These are phyloP conservation scores for Cordyceps farinosa DNA, from an alignment of 2,329 filamentous ascomycete species.

Conservation along the genomic window DNA sequence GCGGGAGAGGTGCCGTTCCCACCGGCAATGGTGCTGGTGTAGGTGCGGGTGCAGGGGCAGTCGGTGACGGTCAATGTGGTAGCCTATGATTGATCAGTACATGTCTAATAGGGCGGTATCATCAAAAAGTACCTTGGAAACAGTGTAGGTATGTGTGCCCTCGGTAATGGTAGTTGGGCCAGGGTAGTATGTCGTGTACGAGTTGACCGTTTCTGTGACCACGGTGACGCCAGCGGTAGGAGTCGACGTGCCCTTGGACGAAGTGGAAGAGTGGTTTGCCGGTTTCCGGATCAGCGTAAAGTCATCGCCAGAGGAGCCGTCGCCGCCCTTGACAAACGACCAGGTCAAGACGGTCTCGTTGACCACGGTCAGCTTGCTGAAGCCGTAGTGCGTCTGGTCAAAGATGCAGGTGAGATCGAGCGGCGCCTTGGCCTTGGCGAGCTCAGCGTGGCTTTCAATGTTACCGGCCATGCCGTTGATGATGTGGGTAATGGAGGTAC, in stretches of 20 bases:
- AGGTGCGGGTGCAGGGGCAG: conserved; percentile 58
- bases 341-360: conserved; percentile 40
- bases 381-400: conserved; percentile 45
- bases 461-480: conserved; percentile 53
- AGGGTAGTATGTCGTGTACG: conserved; percentile 64
- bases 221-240: conserved; percentile 34
- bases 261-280: neutral
- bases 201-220: conserved; percentile 58
- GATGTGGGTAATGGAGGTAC: conserved; percentile 46
- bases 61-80: conserved; percentile 61
- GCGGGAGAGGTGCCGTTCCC: neutral
- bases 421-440: conserved; percentile 30
- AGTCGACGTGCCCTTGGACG: neutral
- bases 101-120: neutral
- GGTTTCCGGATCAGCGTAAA: conserved; percentile 24
- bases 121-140: conserved; percentile 38
- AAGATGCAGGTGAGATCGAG: conserved; percentile 43
- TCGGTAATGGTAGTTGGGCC: conserved; percentile 55
- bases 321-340: conserved; percentile 43
- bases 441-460: conserved; percentile 45
- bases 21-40: conserved; percentile 28
- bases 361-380: conserved; percentile 36
- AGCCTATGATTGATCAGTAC: conserved; percentile 33
- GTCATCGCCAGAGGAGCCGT: conserved; percentile 36
- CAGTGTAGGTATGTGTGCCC: conserved; percentile 57